These are phyloP conservation scores for Rhizopus stolonifer DNA, from an alignment of 371 early-diverging fungal species.

Conservation along the genomic window DNA sequence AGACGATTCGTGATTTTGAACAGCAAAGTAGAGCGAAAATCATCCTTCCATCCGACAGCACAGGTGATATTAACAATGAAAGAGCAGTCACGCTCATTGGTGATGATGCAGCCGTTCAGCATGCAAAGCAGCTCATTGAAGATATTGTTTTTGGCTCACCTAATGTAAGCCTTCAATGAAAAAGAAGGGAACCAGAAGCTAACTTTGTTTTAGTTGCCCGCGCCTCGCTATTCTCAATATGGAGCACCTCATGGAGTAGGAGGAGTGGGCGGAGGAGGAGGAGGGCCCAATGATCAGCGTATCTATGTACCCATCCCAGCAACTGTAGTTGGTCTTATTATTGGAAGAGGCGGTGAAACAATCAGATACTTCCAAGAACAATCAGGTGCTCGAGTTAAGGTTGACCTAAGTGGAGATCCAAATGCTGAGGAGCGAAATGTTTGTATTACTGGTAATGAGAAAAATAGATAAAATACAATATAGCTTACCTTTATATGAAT, in stretches of 20 bases:
- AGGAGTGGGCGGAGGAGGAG: conserved; percentile 29
- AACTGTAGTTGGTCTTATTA: conserved; percentile 77
- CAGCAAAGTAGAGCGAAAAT: conserved; percentile 80
- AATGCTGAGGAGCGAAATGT: conserved; percentile 40
- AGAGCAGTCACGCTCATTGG: conserved; percentile 76
- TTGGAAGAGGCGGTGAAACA: conserved; percentile 88
- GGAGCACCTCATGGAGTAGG: conserved; percentile 15
- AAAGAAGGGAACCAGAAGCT: background rate
- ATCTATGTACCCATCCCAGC: conserved; percentile 68
- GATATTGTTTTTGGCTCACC: conserved; percentile 61
- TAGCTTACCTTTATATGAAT: conserved; percentile 4
- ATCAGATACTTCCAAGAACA: conserved; percentile 80
- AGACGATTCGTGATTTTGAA: conserved; percentile 86
- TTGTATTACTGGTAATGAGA: conserved; percentile 38
- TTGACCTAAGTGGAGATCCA: conserved; percentile 55
- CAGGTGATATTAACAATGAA: conserved; percentile 52
- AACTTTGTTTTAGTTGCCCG: background rate
- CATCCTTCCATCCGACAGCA: conserved; percentile 72
- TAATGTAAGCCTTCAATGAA: conserved; percentile 5
- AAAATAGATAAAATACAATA: conserved; percentile 26
- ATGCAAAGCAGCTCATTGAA: conserved; percentile 74
- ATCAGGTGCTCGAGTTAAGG: conserved; percentile 80
- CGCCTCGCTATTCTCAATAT: background rate
- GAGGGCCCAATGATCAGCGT: conserved; percentile 34
- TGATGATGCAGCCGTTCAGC: conserved; percentile 65